Evolutionary conservation across 139 green algal genomes (phyloP).

Genomic region (Chloropicon primus): DNA sequence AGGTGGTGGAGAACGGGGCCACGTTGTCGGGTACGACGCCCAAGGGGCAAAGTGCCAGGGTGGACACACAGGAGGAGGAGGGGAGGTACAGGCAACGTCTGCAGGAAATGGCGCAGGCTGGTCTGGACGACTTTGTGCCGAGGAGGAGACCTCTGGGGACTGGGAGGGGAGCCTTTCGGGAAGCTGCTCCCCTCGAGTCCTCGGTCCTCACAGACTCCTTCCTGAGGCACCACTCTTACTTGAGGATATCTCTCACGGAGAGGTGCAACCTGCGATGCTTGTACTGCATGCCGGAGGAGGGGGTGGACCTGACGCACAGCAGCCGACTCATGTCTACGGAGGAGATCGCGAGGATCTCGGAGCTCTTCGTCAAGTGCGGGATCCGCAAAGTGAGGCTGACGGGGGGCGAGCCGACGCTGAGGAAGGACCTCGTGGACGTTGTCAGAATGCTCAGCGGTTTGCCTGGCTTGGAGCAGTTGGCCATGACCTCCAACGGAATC

Average conservation of each 20-base stretch:
- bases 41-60: too few relatives aligned
- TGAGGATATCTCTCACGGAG: conserved; percentile 96
- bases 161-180: too few relatives aligned
- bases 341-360: conserved; percentile 61
- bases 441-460: conserved; percentile 24
- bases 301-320: conserved; percentile 67
- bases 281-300: conserved; percentile 98
- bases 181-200: background rate
- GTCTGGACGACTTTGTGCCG: background rate
- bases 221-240: conserved; percentile 67
- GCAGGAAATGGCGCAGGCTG: background rate
- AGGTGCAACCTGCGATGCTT: conserved; percentile 93
- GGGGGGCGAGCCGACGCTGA: conserved; percentile 90
- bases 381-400: conserved; percentile 92
- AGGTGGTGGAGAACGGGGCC: too few relatives aligned
- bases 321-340: conserved; percentile 47
- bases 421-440: conserved; percentile 67
- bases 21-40: background rate
- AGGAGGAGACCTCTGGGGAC: too few relatives aligned
- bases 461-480: conserved; percentile 50
- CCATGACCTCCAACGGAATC: conserved; percentile 92
- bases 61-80: background rate
- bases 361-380: conserved; percentile 63
- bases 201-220: background rate
- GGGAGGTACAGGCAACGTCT: background rate